A percentile compares a stretch with the other conserved stretches of the same genome.
These are phyloP conservation scores for Stygiomarasmius scandens DNA, from an alignment of 1,284 basidiomycete species.

Conservation along the genomic window DNA sequence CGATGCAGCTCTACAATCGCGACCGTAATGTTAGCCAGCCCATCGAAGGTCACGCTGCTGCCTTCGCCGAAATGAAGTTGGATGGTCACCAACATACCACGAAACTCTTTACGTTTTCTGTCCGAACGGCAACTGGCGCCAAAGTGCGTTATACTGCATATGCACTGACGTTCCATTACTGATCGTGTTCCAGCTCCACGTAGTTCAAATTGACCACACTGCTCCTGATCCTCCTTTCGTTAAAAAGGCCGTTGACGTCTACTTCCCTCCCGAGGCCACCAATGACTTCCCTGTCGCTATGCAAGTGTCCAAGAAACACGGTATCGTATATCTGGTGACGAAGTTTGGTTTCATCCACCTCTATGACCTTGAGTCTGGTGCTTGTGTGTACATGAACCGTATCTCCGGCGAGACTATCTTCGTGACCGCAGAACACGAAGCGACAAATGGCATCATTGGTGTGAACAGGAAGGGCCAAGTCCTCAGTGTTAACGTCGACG, in stretches of 20 bases:
- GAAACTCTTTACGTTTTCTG: conserved; percentile 96
- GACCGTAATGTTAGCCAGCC: conserved; percentile 96
- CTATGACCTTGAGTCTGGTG: conserved; percentile 98
- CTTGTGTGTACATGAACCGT: conserved; percentile 99
- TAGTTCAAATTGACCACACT: conserved; percentile 98
- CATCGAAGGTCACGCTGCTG: conserved; percentile 97
- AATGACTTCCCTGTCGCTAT: conserved; percentile 99
- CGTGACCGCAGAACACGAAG: conserved; percentile 96
- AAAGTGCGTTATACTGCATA: conserved; percentile 65
- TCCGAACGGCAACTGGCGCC: conserved; percentile 93
- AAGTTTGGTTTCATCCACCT: conserved; percentile 99
- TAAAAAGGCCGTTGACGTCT: conserved; percentile 99
- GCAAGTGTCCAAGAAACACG: conserved; percentile 98
- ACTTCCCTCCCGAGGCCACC: conserved; percentile 97
- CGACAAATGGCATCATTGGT: conserved; percentile 94
- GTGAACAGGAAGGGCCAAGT: conserved; percentile 99
- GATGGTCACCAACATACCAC: conserved; percentile 84
- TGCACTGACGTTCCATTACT: conserved; percentile 11
- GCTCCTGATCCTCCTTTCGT: conserved; percentile 94
- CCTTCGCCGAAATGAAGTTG: conserved; percentile 91
- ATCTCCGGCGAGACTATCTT: conserved; percentile 99
- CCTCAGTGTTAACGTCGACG: conserved; percentile 95
- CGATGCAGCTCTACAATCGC: conserved; percentile 93
- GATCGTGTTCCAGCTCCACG: conserved; percentile 73
- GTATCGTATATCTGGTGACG: conserved; percentile 96